phyloP scores from a whole-genome alignment of 768 basidiomycete genomes.

The Trametes villosa region DNA sequence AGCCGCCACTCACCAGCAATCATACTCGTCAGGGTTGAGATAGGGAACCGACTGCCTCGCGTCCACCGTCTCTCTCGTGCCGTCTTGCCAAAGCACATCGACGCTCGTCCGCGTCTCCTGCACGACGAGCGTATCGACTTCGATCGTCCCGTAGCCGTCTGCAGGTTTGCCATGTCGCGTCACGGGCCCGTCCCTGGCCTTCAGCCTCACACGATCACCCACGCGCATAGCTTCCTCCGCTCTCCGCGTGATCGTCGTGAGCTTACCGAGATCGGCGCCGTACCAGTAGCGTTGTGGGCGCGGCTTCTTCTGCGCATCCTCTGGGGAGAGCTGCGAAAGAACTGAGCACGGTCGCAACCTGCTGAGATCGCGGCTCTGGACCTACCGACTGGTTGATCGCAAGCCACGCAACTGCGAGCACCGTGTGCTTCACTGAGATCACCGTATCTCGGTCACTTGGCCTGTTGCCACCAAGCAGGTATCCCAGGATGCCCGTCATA shows the following conservation, averaged over 20 bases:
- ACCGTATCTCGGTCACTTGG: conserved; percentile 61
- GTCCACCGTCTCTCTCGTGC: conserved; percentile 60
- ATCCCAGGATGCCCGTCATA: conserved; percentile 50
- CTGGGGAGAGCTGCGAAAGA: conserved; percentile 57
- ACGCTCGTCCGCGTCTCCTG: conserved; percentile 71
- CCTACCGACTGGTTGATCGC: conserved; percentile 85
- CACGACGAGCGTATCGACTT: conserved; percentile 64
- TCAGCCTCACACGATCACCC: conserved; percentile 72
- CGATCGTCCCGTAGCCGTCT: conserved; percentile 49
- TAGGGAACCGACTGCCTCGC: conserved; percentile 79
- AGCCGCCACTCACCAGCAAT: conserved; percentile 70
- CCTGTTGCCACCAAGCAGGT: conserved; percentile 48
- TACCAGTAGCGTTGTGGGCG: conserved; percentile 82
- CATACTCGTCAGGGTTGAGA: conserved; percentile 88
- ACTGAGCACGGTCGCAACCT: not conserved
- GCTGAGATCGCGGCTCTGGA: conserved; percentile 9
- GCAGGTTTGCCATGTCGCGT: conserved; percentile 65
- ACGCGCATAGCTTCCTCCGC: conserved; percentile 70
- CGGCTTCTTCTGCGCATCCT: conserved; percentile 55
- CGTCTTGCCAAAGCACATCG: conserved; percentile 88
- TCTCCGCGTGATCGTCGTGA: conserved; percentile 64
- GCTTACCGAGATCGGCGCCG: conserved; percentile 61
- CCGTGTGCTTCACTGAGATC: conserved; percentile 72
- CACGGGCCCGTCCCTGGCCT: conserved; percentile 51
- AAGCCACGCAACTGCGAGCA: conserved; percentile 84